phyloP scores from a whole-genome alignment of 257 asterid species.

The Solanum megistacrolobum region DNA sequence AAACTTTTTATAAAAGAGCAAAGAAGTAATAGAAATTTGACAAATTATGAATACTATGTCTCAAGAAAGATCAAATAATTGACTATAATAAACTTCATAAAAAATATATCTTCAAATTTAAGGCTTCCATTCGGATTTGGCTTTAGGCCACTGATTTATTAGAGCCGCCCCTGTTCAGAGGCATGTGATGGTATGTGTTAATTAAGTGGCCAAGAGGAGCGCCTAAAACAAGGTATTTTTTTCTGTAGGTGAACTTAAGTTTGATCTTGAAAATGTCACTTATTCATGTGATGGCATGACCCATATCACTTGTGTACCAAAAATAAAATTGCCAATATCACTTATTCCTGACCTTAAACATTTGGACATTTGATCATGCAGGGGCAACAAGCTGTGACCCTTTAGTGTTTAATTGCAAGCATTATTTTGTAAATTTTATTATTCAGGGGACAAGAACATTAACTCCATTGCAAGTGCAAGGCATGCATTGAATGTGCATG shows the following conservation, averaged over 20 bases:
- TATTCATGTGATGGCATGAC: not conserved
- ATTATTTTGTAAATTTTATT: not conserved
- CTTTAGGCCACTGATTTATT: too few relatives aligned
- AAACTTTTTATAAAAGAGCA: too few relatives aligned
- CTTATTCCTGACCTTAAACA: not conserved
- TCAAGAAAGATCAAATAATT: too few relatives aligned
- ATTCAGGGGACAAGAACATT: not conserved
- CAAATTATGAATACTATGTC: too few relatives aligned
- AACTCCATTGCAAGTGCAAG: constrained; percentile 11
- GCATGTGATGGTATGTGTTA: not conserved
- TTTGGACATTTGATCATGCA: not conserved
- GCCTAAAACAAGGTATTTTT: not conserved
- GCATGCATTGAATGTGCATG: not conserved
- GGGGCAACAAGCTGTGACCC: not conserved
- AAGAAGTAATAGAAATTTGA: too few relatives aligned
- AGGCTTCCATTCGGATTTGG: too few relatives aligned
- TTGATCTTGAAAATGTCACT: not conserved
- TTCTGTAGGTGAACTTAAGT: not conserved
- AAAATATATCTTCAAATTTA: too few relatives aligned
- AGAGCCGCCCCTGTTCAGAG: too few relatives aligned
- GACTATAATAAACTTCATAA: too few relatives aligned
- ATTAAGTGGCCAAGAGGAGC: not conserved
- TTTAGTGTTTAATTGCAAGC: not conserved
- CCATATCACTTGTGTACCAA: not conserved
- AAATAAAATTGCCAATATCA: not conserved